Percentiles rank a stretch among this genome's conserved stretches.
Evolutionary conservation across 768 basidiomycete genomes (phyloP).

Genomic region (Leccinum truebloodii): DNA sequence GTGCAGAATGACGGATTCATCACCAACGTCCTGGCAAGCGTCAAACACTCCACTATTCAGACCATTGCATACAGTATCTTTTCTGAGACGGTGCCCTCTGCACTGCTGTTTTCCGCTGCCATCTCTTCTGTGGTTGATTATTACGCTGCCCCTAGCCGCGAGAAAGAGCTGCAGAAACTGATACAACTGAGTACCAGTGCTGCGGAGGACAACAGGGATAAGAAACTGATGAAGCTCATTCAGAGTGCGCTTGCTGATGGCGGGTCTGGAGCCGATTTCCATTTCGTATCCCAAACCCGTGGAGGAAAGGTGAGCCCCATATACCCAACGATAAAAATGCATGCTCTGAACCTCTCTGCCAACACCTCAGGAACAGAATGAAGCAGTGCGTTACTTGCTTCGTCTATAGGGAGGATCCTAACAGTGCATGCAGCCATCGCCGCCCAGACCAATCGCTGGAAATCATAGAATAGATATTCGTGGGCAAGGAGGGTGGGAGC

Average conservation of each 20-base stretch:
- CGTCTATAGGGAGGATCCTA: neutral
- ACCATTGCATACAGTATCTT: slow-evolving; percentile 52
- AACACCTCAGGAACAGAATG: slow-evolving; percentile 39
- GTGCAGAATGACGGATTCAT: slow-evolving; percentile 26
- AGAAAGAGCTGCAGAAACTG: slow-evolving; percentile 38
- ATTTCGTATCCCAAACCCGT: slow-evolving; percentile 20
- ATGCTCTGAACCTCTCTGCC: slow-evolving; percentile 38
- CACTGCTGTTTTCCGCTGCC: slow-evolving; percentile 55
- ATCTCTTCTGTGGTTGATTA: slow-evolving; percentile 60
- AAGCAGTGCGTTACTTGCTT: slow-evolving; percentile 32
- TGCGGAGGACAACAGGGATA: slow-evolving; percentile 24
- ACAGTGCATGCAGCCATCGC: slow-evolving; percentile 12
- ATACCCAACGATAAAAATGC: neutral
- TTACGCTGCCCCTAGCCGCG: slow-evolving; percentile 47
- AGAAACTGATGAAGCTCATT: slow-evolving; percentile 41
- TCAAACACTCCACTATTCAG: slow-evolving; percentile 19
- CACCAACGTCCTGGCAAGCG: slow-evolving; percentile 12
- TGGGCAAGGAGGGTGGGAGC: slow-evolving; percentile 25
- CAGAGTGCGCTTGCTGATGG: slow-evolving; percentile 43
- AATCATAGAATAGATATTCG: slow-evolving; percentile 10
- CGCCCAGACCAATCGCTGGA: slow-evolving; percentile 4
- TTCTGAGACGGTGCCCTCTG: slow-evolving; percentile 55
- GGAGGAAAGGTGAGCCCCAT: slow-evolving; percentile 29
- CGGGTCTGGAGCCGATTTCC: slow-evolving; percentile 25
- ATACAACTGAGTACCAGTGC: slow-evolving; percentile 34